Conservation (phyloP, 1,284 basidiomycete genomes). For the Phellinidium pouzarii region DNA sequence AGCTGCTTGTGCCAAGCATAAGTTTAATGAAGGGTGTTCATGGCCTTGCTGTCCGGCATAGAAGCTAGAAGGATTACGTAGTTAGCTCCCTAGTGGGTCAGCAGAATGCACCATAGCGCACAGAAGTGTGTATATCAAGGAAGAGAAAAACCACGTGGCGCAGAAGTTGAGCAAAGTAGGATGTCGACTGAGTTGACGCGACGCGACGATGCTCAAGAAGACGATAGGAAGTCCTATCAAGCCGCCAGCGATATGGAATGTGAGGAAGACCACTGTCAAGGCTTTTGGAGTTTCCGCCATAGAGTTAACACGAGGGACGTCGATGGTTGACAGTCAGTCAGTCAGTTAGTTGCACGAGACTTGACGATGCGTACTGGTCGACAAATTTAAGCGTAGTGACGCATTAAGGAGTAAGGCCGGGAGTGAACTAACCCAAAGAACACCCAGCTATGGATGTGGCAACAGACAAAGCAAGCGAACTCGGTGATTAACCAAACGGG, state of each 20-base stretch:
- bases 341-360: slow-evolving; percentile 5
- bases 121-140: slow-evolving; percentile 17
- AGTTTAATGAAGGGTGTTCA: slow-evolving; percentile 14
- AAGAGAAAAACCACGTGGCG: slow-evolving; percentile 19
- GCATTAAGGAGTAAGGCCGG: slow-evolving; percentile 1
- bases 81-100: not conserved
- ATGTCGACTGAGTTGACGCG: slow-evolving; percentile 17
- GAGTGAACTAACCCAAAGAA: not conserved
- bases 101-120: not conserved
- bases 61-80: not conserved
- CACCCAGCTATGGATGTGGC: slow-evolving; percentile 11
- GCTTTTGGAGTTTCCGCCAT: slow-evolving; percentile 13
- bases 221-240: slow-evolving; percentile 18
- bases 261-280: slow-evolving; percentile 16
- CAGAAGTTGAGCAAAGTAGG: slow-evolving; percentile 19
- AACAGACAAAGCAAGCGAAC: not conserved
- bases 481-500: slow-evolving; percentile 3
- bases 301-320: not conserved
- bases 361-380: slow-evolving; percentile 9
- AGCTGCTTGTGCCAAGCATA: slow-evolving; percentile 17
- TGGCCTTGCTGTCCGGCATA: slow-evolving; percentile 16
- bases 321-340: not conserved
- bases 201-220: slow-evolving; percentile 17
- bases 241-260: slow-evolving; percentile 19
- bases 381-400: not conserved